A percentile compares a stretch with the other conserved stretches of the same genome.
These are phyloP conservation scores for Tricharina praecox DNA, from an alignment of 495 filamentous ascomycete species.

Conservation along the genomic window DNA sequence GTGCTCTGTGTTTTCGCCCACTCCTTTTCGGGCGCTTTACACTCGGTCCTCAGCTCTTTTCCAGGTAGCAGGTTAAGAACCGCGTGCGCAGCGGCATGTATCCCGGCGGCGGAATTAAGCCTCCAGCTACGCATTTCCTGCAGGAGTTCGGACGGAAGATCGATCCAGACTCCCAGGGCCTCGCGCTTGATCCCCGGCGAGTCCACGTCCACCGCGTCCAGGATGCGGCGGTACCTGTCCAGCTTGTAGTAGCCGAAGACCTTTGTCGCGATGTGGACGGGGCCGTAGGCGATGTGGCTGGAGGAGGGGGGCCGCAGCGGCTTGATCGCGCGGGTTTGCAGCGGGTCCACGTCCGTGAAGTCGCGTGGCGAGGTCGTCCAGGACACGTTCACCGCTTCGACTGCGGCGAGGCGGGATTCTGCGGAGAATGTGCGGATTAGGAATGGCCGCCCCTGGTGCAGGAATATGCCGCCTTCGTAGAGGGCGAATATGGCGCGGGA, in stretches of 20 bases:
- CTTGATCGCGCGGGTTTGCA: slow-evolving; percentile 43
- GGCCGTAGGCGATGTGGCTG: slow-evolving; percentile 39
- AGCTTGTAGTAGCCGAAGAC: slow-evolving; percentile 96
- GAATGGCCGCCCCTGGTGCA: slow-evolving; percentile 86
- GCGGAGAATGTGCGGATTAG: slow-evolving; percentile 78
- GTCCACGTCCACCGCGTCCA: slow-evolving; percentile 83
- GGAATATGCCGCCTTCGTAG: slow-evolving; percentile 94
- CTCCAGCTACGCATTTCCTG: slow-evolving; percentile 53
- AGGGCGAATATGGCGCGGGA: slow-evolving; percentile 89
- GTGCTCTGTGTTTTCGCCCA: slow-evolving; percentile 57
- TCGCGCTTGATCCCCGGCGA: slow-evolving; percentile 76
- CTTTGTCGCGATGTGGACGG: slow-evolving; percentile 63
- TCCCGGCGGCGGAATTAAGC: slow-evolving; percentile 73
- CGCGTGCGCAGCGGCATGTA: slow-evolving; percentile 89
- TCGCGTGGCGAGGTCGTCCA: slow-evolving; percentile 91
- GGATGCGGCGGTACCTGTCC: slow-evolving; percentile 60
- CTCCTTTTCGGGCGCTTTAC: slow-evolving; percentile 62
- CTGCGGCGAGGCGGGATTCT: slow-evolving; percentile 39
- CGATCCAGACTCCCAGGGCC: slow-evolving; percentile 91
- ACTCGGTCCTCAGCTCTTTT: slow-evolving; percentile 82
- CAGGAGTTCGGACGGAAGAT: slow-evolving; percentile 64
- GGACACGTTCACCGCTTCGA: slow-evolving; percentile 71
- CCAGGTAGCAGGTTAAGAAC: slow-evolving; percentile 72
- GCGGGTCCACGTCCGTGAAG: slow-evolving; percentile 85
- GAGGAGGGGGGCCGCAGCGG: slow-evolving; percentile 34